Base-by-base conservation (phyloP, 345 rosid species). In the Arabis alpina region DNA sequence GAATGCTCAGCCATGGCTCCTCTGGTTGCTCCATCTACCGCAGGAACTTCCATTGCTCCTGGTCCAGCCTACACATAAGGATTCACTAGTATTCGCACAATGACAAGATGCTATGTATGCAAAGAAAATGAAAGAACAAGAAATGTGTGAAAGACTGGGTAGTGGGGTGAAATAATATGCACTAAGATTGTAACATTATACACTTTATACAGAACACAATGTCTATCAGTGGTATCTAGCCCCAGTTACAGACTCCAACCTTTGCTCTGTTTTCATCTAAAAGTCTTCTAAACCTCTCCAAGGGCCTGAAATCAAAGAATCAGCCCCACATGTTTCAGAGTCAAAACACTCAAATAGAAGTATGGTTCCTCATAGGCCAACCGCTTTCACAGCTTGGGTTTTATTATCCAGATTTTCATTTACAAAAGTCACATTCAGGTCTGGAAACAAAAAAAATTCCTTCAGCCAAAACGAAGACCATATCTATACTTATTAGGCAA, bases 1-100 rank as follows among this genome's bases (percentile, higher is more conserved):
- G 71, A 67, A 4, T 82, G 87, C 78, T 10, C 58, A 66, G 85
- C 6, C 91, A 88, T 71, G 83, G 77, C 76, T 84, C 88, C 10
- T 79, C 82, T 1, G 81, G 86, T 56, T 61, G 32, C 53, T 49
- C 42, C 83, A 1, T 76, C 86, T 58, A 71, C 73, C 53, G 64
- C 78, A 28, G 66, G 85, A 30, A 91, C 91, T 70, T 72, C 85
- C 24, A 45, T 57, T 48, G 78, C 89, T 68, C 89, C 93, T 40
- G 80, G 71, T 48, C 76, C 74, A 43, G 48, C 64, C 48, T 40
- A 51, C 51, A 28, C 52, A 61, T 68, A 61, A 70, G 62, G 56
- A 57, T 42, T 41, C 47, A 54, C 65, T 57, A 0, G 16, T 14
- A 55, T 48, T 34, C 15, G 16, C 54, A 19, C 54, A 41, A 61